Base-by-base conservation (phyloP, 495 filamentous ascomycete genomes). In the Amniculicola lignicola region DNA sequence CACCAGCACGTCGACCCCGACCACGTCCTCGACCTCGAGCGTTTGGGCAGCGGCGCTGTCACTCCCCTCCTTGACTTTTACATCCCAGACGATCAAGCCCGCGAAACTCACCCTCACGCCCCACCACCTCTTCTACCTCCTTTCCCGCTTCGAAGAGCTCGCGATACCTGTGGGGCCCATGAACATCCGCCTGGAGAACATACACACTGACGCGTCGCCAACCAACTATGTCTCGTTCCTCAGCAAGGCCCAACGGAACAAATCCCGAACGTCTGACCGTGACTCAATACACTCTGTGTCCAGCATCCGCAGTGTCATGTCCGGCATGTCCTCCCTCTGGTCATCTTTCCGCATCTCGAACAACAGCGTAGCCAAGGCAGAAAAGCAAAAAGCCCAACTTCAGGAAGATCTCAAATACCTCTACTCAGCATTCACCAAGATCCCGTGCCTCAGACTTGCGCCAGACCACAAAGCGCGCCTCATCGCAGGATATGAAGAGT, bases 381-480 rank as follows among this genome's bases (percentile, higher is more conserved):
- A 95, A 69, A 90, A 85, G 70, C 87, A 90, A 70, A 91, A 93
- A 65, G 84, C 86, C 25, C 88, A 88, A 23, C 69, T 92, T 43
- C 82, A 90, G 62, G 82, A 83, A 23, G 93, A 98, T 66, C 72
- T 95, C 41, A 96, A 90, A 70, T 97, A 98, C 68, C 78, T 98
- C 7, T 98, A 96, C 71, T 96, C 93, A 16, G 89, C 93, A 51
- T 97, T 97, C 70, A 98, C 93, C 65, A 98, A 98, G 74, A 95
- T 97, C 50, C 93, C 93, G 2, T 95, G 87, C 63, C 75, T 98
- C 37, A 83, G 85, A 51, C 75, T 98, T 43, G 82, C 90, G 40
- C 91, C 91, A 6, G 93, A 97, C 70, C 89, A 88, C 71, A 87
- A 88, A 42, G 89, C 90, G 29, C 83, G 86, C 36, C 72, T 95